phyloP scores from a whole-genome alignment of 176 grass and related monocot species.

The Thinopyrum elongatum region DNA sequence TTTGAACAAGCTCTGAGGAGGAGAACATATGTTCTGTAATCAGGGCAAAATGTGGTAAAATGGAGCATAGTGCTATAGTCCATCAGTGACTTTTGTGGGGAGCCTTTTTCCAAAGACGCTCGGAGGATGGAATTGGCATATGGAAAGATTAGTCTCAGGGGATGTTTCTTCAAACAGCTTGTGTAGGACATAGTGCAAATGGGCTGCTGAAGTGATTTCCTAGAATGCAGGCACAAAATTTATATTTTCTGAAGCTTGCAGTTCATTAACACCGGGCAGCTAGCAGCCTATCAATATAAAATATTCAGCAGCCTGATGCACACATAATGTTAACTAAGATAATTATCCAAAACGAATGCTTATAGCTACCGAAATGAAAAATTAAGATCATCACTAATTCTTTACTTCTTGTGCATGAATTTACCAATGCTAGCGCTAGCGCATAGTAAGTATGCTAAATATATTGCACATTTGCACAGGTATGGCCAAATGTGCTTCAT shows the following conservation, averaged over 20 bases:
- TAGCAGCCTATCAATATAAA: conserved; percentile 14
- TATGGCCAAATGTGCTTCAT: neutral
- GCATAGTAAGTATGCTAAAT: neutral
- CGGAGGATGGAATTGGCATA: conserved; percentile 60
- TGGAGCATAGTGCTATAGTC: conserved; percentile 47
- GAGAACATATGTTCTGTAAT: conserved; percentile 52
- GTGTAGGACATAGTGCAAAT: conserved; percentile 37
- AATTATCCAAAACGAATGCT: conserved; percentile 32
- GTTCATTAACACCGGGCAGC: neutral
- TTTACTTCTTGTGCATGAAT: neutral
- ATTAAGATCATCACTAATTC: conserved; percentile 12
- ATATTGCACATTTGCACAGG: neutral
- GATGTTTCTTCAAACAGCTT: conserved; percentile 50
- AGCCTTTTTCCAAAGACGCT: conserved; percentile 66
- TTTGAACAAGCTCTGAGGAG: conserved; percentile 60
- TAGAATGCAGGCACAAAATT: conserved; percentile 15
- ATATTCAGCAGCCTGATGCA: conserved; percentile 31
- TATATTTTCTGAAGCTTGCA: conserved; percentile 16
- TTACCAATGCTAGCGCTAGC: conserved; percentile 7
- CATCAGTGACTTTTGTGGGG: conserved; percentile 39
- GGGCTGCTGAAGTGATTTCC: conserved; percentile 27
- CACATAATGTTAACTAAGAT: conserved; percentile 5
- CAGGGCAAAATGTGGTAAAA: conserved; percentile 47
- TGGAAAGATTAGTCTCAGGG: conserved; percentile 29
- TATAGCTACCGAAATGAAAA: conserved; percentile 21